These are phyloP conservation scores for Auriscalpium orientale DNA, from an alignment of 768 basidiomycete genomes.

Conservation along the genomic window DNA sequence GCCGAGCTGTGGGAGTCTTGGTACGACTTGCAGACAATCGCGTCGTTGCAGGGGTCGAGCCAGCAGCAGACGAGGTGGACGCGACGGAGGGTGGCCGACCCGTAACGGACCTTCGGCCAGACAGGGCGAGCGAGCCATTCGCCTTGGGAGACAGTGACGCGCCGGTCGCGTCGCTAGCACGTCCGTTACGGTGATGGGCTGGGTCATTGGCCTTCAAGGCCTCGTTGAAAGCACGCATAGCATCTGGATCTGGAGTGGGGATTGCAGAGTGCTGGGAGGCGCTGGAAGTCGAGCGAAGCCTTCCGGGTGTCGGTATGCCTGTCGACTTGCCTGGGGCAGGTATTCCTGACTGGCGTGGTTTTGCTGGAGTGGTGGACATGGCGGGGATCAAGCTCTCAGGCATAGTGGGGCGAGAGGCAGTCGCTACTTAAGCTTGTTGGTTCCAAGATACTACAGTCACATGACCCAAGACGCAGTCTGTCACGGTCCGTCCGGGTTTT, in stretches of 20 bases:
- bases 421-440: not conserved
- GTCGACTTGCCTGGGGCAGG: constrained; percentile 39
- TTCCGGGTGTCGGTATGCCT: constrained; percentile 64
- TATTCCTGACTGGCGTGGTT: constrained; percentile 33
- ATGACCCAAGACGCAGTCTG: not conserved
- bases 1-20: constrained; percentile 53
- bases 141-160: constrained; percentile 38
- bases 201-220: constrained; percentile 80
- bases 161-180: constrained; percentile 32
- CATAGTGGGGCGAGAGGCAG: not conserved
- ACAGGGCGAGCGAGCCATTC: constrained; percentile 27
- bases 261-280: constrained; percentile 27
- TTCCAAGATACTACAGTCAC: not conserved
- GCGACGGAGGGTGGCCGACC: constrained; percentile 56
- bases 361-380: constrained; percentile 40
- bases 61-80: constrained; percentile 41
- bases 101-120: constrained; percentile 38
- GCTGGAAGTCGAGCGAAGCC: constrained; percentile 61
- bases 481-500: too few species aligned
- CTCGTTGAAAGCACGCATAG: constrained; percentile 67
- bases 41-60: constrained; percentile 18
- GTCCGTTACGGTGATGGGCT: constrained; percentile 50
- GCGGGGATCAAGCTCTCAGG: not conserved
- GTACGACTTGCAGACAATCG: constrained; percentile 23
- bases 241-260: constrained; percentile 40